Conservation (phyloP, 164 flowering plant genomes). For the Pachysandra terminalis region DNA sequence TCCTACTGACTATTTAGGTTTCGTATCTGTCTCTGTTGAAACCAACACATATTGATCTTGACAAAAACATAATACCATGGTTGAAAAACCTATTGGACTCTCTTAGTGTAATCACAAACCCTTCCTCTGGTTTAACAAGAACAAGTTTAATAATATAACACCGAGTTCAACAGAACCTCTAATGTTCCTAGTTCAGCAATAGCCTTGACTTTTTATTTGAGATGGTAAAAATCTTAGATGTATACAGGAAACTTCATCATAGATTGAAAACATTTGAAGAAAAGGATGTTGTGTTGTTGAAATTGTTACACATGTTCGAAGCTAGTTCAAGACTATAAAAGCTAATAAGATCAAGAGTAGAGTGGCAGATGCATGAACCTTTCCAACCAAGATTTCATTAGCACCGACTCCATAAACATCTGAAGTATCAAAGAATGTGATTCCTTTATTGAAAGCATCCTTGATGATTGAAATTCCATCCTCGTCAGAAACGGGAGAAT, state of each 20-base stretch:
- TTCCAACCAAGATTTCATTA: slow-evolving; percentile 31
- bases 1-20: no score
- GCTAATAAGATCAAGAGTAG: neutral
- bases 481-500: slow-evolving; percentile 24
- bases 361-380: slow-evolving; percentile 15
- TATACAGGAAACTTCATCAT: no score
- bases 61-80: no score
- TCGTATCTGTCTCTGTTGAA: no score
- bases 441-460: slow-evolving; percentile 25
- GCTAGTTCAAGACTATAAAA: neutral
- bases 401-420: slow-evolving; percentile 25
- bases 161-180: neutral
- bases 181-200: neutral
- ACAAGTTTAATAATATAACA: no score
- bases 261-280: neutral
- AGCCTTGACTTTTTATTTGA: neutral
- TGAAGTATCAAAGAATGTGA: slow-evolving; percentile 33
- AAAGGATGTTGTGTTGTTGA: neutral
- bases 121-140: neutral
- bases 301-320: neutral
- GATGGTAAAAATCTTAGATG: no score
- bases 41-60: no score
- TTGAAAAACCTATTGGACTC: no score
- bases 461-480: slow-evolving; percentile 25
- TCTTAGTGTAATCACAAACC: neutral